Base-by-base conservation (phyloP, 2,329 filamentous ascomycete genomes). In the Bimuria novae-zelandiae region DNA sequence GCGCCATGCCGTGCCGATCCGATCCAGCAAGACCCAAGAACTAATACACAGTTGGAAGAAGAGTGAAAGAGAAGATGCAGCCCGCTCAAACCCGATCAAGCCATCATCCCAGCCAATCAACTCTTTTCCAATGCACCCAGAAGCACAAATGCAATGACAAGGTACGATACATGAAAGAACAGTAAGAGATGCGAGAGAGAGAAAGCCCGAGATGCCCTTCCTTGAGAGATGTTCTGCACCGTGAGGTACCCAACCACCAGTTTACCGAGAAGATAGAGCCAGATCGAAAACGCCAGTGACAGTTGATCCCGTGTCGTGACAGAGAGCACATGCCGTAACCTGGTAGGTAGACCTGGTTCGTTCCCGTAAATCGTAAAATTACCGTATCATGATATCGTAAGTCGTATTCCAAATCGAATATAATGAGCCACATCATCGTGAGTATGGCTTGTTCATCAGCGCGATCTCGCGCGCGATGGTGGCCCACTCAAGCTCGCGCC, bases 391-490 rank as follows among this genome's bases (percentile, higher is more conserved):
- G 44, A 49, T 42, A 36, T 61, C 58, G 35, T 60, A 54, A 60
- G 51, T 60, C 55, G 35, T 56, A 32, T 46, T 22, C 32, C 7
- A 52, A 35, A 44, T 14, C 8, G 19, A 17, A 21, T 52, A 19
- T 42, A 41, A 37, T 39, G 41, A 47, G 30, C 41, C 41, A 33
- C 32, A 29, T 72, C 78, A 90, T 74, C 89, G 81, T 16, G 90
- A 88, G 75, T 97, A 97, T 14, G 94, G 94, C 65, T 89, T 87
- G 71, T 99, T 99, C 91, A 99, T 95, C 23, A 93, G 80, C 4
- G 94, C 92, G 61, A 99, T 92, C 75, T 97, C 93, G 61, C 92
- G 83, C 6, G 91, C 83, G 56, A 97, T 89, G 42, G 90, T 90
- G 7, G 84, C 83, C 94, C 94, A 99, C 75, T 97, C 94, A 25